Base-by-base conservation (phyloP, 331 rosid species). In the Spiraea crenata region DNA sequence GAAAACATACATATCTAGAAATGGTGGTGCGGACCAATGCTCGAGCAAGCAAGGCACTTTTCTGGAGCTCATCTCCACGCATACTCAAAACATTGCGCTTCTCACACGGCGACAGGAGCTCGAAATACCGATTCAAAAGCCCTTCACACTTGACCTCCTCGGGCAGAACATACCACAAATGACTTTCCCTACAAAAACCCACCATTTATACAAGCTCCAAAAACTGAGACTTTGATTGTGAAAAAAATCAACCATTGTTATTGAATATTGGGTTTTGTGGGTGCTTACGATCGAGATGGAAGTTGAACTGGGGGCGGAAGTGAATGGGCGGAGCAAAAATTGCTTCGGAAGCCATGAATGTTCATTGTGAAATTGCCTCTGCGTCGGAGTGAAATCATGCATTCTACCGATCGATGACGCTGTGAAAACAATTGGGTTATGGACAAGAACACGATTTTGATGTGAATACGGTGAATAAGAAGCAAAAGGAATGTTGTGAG, bases 161-260 rank as follows among this genome's bases (percentile, higher is more conserved):
- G 48, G 99, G 96, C 59, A 87, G 56, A 60, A 86, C 74, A 81
- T 89, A 89, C 96, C 99, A 93, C 58, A 93, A 80, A 82, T 91
- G 99, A 55, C 88, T 83, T 81, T 93, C 91, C 90, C 91, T 89
- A 34, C 73, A 80, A 69, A 69, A 69, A 59, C 79, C 81, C 70
- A 63, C 9, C 58, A 59, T 66, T 52, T 19, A 16, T 15, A n/a
- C n/a, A 41, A 68, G 61, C 37, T 6, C 2, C 2, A 1, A 59
- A 61, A 44, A 12, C 17, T 45, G 10, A 11, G 6, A 64, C 11
- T 31, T 15, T 2, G 12, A 44, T 57, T 49, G 1, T n/a, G n/a
- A n/a, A 5, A 12, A 9, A 42, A 34, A 57, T 48, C 56, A 25
- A 0, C 10, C 7, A 70, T 16, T 16, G 49, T 5, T 10, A 39